Evolutionary conservation across 2,329 filamentous ascomycete species (phyloP).

Genomic region (Diaporthe citri): DNA sequence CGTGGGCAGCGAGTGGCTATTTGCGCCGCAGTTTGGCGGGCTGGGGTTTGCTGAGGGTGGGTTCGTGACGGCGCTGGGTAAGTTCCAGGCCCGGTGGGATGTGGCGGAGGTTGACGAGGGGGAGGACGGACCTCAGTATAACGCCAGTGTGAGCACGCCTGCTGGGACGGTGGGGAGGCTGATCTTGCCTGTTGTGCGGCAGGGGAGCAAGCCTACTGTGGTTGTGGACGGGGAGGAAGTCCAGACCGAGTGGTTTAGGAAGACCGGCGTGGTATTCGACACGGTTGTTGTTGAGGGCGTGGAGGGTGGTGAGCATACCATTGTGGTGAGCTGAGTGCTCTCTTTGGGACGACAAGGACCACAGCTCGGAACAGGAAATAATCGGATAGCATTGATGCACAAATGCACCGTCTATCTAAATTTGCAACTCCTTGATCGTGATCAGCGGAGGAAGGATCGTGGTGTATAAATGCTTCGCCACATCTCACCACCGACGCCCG

Average conservation of each 20-base stretch:
- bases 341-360: background rate
- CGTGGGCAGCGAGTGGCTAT: conserved; percentile 52
- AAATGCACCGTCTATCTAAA: background rate
- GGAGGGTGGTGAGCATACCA: conserved; percentile 34
- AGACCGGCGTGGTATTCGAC: conserved; percentile 37
- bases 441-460: conserved; percentile 21
- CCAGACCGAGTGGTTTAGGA: conserved; percentile 34
- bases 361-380: background rate
- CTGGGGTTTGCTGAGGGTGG: conserved; percentile 54
- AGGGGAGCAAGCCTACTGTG: conserved; percentile 38
- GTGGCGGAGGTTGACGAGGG: conserved; percentile 12
- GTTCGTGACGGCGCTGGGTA: conserved; percentile 54
- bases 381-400: background rate
- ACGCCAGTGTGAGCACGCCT: conserved; percentile 45
- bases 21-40: conserved; percentile 56
- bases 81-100: conserved; percentile 51
- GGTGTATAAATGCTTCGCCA: conserved; percentile 1
- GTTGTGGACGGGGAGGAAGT: conserved; percentile 42
- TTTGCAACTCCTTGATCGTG: background rate
- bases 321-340: conserved; percentile 34
- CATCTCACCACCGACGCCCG: background rate
- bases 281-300: conserved; percentile 36
- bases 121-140: conserved; percentile 40
- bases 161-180: conserved; percentile 45
- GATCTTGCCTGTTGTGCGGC: conserved; percentile 43